Percentiles rank a stretch among this genome's conserved stretches.
phyloP scores from a whole-genome alignment of 2,329 filamentous ascomycete species.

The Annulohypoxylon truncatum region DNA sequence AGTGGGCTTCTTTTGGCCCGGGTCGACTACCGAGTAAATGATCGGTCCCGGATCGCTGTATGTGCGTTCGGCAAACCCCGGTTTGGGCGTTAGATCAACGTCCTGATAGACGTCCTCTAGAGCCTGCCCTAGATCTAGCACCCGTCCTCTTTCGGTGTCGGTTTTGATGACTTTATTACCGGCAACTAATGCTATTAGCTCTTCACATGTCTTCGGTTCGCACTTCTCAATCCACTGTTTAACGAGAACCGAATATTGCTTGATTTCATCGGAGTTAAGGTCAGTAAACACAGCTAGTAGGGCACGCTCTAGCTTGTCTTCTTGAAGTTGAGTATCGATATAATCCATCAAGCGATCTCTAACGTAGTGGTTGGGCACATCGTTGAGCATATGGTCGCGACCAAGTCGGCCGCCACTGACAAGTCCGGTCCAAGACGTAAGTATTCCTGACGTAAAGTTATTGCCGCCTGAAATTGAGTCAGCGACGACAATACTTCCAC shows the following conservation, averaged over 20 bases:
- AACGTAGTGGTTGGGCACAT: conserved; percentile 33
- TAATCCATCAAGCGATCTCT: conserved; percentile 34
- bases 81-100: conserved; percentile 27
- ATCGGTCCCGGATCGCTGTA: neutral
- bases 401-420: conserved; percentile 30
- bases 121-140: neutral
- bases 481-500: conserved; percentile 10
- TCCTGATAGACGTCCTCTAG: conserved; percentile 13
- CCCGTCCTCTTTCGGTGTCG: neutral
- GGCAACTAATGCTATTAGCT: neutral
- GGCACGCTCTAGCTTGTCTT: conserved; percentile 16
- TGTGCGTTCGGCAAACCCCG: conserved; percentile 9
- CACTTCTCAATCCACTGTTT: neutral
- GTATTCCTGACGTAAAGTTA: neutral
- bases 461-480: conserved; percentile 6
- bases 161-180: neutral
- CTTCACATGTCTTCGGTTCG: neutral
- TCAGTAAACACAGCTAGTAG: conserved; percentile 32
- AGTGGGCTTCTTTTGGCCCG: neutral
- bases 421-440: neutral
- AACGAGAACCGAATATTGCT: conserved; percentile 30
- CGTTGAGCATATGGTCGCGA: conserved; percentile 32
- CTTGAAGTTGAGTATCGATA: conserved; percentile 25
- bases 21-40: conserved; percentile 5
- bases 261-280: conserved; percentile 20